These are phyloP conservation scores for Trapa incisa DNA, from an alignment of 345 rosid species.

Conservation along the genomic window DNA sequence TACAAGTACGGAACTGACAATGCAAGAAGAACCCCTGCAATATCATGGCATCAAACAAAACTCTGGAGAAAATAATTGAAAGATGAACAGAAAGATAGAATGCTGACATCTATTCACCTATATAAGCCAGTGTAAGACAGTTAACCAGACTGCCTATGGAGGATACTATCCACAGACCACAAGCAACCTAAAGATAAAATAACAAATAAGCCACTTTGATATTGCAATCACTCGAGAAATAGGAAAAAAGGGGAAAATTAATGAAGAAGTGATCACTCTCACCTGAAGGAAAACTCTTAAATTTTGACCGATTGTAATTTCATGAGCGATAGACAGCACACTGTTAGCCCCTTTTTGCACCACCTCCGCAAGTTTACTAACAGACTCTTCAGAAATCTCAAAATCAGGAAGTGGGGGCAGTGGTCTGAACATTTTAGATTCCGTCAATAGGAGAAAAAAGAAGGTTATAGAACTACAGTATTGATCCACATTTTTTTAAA, in stretches of 20 bases:
- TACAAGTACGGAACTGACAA: constrained; percentile 55
- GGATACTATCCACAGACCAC: constrained; percentile 43
- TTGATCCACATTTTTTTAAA: too few relatives aligned
- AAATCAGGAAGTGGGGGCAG: constrained; percentile 84
- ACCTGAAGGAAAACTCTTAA: constrained; percentile 59
- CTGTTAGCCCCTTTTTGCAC: constrained; percentile 39
- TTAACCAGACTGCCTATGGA: constrained; percentile 56
- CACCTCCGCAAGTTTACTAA: constrained; percentile 34
- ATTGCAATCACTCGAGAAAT: not conserved
- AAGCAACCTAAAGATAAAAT: constrained; percentile 31
- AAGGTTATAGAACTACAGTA: not conserved
- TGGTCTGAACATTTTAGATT: constrained; percentile 36
- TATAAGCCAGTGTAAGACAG: constrained; percentile 61
- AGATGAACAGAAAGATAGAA: not conserved
- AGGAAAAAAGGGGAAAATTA: not conserved
- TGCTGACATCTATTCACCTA: constrained; percentile 38
- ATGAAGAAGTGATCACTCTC: not conserved
- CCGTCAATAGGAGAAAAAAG: not conserved
- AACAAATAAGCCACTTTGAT: not conserved
- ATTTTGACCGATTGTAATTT: constrained; percentile 56
- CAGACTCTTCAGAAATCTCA: constrained; percentile 65
- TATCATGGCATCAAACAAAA: not conserved
- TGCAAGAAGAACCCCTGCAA: constrained; percentile 59
- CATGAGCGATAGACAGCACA: constrained; percentile 44
- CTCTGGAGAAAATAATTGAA: not conserved